Conservation (phyloP, 257 asterid species). For the Nyctanthes arbortristis region DNA sequence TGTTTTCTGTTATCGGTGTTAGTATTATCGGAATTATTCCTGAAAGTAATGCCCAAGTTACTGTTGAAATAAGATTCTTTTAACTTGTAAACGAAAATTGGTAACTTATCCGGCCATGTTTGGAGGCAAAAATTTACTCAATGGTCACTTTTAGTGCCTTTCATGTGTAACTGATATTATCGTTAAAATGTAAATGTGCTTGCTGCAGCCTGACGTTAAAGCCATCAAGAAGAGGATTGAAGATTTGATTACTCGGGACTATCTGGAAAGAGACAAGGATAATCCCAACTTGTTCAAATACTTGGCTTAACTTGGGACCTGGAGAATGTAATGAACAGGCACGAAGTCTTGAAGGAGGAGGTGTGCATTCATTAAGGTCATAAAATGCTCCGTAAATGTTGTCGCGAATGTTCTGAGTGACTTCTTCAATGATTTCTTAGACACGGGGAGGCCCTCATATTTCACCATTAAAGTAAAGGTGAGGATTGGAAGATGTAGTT, state of each 20-base stretch:
- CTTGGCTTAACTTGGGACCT: slow-evolving; percentile 66
- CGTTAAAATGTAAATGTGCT: slow-evolving; percentile 12
- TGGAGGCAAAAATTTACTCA: background rate
- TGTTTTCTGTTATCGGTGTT: background rate
- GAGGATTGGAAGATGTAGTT: slow-evolving; percentile 9
- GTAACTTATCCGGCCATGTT: background rate
- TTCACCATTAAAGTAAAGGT: slow-evolving; percentile 16
- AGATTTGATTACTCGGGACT: slow-evolving; percentile 92
- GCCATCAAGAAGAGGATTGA: slow-evolving; percentile 98
- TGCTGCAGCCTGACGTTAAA: slow-evolving; percentile 85
- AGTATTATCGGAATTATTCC: background rate
- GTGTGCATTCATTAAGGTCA: slow-evolving; percentile 12
- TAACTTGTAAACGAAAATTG: too few relatives aligned
- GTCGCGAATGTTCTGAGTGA: slow-evolving; percentile 14
- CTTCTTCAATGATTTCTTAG: slow-evolving; percentile 19
- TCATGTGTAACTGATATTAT: background rate
- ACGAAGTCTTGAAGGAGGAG: slow-evolving; percentile 3
- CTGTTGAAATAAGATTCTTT: too few relatives aligned
- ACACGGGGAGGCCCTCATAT: slow-evolving; percentile 18
- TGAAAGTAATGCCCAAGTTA: background rate
- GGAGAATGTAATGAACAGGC: slow-evolving; percentile 1
- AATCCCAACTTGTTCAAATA: slow-evolving; percentile 90
- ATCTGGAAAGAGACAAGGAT: slow-evolving; percentile 91
- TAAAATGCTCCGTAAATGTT: slow-evolving; percentile 31
- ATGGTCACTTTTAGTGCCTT: background rate